A percentile compares a stretch with the other conserved stretches of the same genome.
Conservation (phyloP, 495 filamentous ascomycete species). For the Podospora pseudopauciseta region DNA sequence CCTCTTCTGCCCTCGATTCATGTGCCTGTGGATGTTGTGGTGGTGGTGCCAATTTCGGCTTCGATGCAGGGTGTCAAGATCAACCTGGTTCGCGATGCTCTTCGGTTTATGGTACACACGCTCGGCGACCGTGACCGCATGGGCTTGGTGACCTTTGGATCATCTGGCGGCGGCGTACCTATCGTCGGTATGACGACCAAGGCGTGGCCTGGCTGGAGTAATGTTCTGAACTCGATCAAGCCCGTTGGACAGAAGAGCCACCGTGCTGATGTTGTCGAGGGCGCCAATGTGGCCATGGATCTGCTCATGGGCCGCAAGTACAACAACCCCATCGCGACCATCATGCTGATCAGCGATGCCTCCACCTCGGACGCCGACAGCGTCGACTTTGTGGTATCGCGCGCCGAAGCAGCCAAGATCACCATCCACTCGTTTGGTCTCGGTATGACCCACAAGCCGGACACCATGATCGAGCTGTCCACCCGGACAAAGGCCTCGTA, state of each 20-base stretch:
- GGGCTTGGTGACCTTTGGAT: constrained; percentile 97
- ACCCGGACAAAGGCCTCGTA: constrained; percentile 95
- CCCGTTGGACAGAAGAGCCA: constrained; percentile 96
- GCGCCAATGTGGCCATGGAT: constrained; percentile 98
- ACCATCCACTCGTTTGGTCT: constrained; percentile 95
- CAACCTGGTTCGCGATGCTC: constrained; percentile 84
- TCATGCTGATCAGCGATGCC: constrained; percentile 96
- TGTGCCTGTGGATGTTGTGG: constrained; percentile 91
- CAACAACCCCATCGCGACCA: constrained; percentile 92
- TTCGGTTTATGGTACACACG: constrained; percentile 87
- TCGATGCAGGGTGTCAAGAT: constrained; percentile 99
- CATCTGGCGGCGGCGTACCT: constrained; percentile 86
- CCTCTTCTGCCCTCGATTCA: constrained; percentile 64
- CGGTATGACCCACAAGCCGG: constrained; percentile 95
- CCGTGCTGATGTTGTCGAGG: constrained; percentile 94
- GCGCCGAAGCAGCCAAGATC: constrained; percentile 98
- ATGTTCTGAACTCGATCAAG: constrained; percentile 81
- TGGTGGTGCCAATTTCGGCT: constrained; percentile 95
- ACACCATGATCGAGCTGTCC: constrained; percentile 97
- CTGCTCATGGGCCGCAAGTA: constrained; percentile 96
- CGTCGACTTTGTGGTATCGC: constrained; percentile 97
- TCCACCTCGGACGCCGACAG: constrained; percentile 96
- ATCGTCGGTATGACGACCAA: constrained; percentile 98
- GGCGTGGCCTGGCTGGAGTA: constrained; percentile 86
- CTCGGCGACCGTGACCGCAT: constrained; percentile 95